A percentile compares a stretch with the other conserved stretches of the same genome.
These are phyloP conservation scores for Nicotiana noctiflora DNA, from an alignment of 257 asterid genomes.

Conservation along the genomic window DNA sequence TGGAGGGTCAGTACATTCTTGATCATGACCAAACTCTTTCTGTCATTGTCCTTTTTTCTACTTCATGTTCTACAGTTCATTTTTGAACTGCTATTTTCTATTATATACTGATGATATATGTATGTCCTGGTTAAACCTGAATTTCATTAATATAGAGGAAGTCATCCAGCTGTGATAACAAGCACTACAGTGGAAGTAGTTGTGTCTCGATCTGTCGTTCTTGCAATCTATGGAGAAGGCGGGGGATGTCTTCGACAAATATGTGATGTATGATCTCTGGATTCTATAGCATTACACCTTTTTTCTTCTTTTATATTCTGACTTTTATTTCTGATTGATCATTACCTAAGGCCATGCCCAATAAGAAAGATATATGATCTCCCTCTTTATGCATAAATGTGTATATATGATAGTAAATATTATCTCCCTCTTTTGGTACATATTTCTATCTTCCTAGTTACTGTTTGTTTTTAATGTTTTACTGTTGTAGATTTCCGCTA, in stretches of 20 bases:
- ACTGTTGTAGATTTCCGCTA: background rate
- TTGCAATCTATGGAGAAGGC: conserved; percentile 81
- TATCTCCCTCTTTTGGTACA: background rate
- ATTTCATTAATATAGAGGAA: conserved; percentile 41
- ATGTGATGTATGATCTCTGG: conserved; percentile 52
- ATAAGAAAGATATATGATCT: background rate
- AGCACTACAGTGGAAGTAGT: conserved; percentile 92
- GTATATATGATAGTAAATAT: background rate
- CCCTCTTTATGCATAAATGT: background rate
- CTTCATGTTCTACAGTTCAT: conserved; percentile 7
- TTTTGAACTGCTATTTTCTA: background rate
- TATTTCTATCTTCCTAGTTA: background rate
- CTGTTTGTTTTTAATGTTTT: background rate
- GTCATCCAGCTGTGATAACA: conserved; percentile 70
- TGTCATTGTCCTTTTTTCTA: background rate
- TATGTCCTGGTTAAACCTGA: background rate
- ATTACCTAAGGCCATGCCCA: background rate
- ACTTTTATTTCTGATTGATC: background rate
- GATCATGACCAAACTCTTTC: conserved; percentile 7
- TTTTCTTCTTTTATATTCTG: background rate
- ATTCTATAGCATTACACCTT: conserved; percentile 7
- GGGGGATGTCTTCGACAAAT: conserved; percentile 87
- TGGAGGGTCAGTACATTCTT: conserved; percentile 59
- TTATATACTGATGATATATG: background rate
- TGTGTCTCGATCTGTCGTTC: conserved; percentile 84